A percentile compares a stretch with the other conserved stretches of the same genome.
Conservation (phyloP, 768 basidiomycete species). For the Serendipita sp. region DNA sequence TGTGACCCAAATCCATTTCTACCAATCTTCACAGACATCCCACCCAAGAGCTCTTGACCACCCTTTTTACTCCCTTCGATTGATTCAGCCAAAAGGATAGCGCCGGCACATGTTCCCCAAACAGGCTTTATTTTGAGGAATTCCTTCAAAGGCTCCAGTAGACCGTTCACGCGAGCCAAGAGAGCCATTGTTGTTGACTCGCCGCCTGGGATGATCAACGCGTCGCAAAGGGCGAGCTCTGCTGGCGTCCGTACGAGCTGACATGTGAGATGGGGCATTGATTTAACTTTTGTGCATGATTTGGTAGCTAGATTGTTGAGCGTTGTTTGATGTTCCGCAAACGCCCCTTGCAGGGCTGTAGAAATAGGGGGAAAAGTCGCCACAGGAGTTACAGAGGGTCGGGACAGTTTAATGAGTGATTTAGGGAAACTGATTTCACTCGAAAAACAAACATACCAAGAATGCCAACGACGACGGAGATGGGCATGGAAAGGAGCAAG, state of each 20-base stretch:
- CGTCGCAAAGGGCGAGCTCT: constrained; percentile 65
- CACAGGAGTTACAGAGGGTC: no score
- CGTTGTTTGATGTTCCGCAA: constrained; percentile 66
- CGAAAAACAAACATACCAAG: constrained; percentile 9
- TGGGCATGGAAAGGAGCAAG: constrained; percentile 1
- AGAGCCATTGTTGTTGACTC: constrained; percentile 89
- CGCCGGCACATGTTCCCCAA: constrained; percentile 95
- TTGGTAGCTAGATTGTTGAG: constrained; percentile 40
- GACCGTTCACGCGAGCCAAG: constrained; percentile 50
- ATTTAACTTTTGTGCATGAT: constrained; percentile 23
- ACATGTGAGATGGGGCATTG: constrained; percentile 12
- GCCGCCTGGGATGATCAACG: constrained; percentile 86
- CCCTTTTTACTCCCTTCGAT: constrained; percentile 69
- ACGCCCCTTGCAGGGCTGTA: constrained; percentile 82
- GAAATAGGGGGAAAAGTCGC: background rate
- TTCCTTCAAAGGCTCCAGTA: constrained; percentile 60
- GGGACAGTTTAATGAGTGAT: background rate
- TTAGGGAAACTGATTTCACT: background rate
- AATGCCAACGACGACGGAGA: constrained; percentile 10
- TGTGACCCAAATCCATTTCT: constrained; percentile 93
- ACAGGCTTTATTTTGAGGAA: constrained; percentile 60
- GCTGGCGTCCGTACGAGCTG: constrained; percentile 50
- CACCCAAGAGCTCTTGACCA: constrained; percentile 73
- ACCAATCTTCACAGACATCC: constrained; percentile 59
- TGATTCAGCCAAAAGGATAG: constrained; percentile 64